These are phyloP conservation scores for Mycena citricolor DNA, from an alignment of 1,284 basidiomycete species.

Conservation along the genomic window DNA sequence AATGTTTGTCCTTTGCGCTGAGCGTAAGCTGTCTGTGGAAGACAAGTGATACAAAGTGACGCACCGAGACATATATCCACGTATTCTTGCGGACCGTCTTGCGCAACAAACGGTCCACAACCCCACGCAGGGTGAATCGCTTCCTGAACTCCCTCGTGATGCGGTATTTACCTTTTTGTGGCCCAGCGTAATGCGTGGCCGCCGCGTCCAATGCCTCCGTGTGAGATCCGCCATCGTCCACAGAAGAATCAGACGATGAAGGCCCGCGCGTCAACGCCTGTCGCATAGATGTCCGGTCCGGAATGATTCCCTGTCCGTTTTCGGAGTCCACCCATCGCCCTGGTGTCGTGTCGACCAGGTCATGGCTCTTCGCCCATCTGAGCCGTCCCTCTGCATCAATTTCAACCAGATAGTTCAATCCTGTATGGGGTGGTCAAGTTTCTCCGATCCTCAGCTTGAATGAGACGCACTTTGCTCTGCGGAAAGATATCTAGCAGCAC, in stretches of 20 bases:
- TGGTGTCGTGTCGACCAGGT: conserved; percentile 61
- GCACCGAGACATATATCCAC: conserved; percentile 68
- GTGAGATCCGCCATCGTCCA: too few relatives aligned
- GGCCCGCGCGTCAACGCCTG: conserved; percentile 23
- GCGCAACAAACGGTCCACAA: conserved; percentile 56
- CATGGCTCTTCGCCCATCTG: conserved; percentile 68
- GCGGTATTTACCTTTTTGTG: conserved; percentile 33
- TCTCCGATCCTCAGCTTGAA: too few relatives aligned
- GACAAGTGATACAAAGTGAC: too few relatives aligned
- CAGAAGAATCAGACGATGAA: conserved; percentile 24
- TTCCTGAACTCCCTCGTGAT: conserved; percentile 43
- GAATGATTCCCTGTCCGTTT: conserved; percentile 56
- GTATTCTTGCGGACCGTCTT: conserved; percentile 65
- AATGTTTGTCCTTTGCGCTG: conserved; percentile 57
- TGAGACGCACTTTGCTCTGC: conserved; percentile 60
- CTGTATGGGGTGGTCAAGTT: too few relatives aligned
- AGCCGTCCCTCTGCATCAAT: conserved; percentile 65
- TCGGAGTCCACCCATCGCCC: conserved; percentile 67
- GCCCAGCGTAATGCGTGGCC: conserved; percentile 52
- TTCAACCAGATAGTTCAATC: conserved; percentile 68
- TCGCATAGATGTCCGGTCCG: conserved; percentile 35
- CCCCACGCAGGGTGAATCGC: conserved; percentile 52
- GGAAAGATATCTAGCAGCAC: conserved; percentile 53
- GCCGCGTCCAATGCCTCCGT: conserved; percentile 39
- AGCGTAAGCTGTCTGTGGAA: too few relatives aligned